These are phyloP conservation scores for Exophiala oligosperma DNA, from an alignment of 2,329 filamentous ascomycete genomes.

Conservation along the genomic window DNA sequence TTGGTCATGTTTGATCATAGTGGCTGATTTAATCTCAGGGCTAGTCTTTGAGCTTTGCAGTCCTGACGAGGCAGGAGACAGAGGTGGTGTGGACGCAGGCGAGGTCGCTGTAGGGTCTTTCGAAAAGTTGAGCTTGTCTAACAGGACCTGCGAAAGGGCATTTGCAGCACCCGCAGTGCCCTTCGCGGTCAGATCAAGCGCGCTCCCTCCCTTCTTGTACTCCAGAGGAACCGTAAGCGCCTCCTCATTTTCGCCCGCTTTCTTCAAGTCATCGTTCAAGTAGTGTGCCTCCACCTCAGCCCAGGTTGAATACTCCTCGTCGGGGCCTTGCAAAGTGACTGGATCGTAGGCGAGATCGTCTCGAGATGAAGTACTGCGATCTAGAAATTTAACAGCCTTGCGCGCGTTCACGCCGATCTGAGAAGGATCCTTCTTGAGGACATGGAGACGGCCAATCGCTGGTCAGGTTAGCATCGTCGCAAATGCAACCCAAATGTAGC, in stretches of 20 bases:
- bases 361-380: conserved; percentile 50
- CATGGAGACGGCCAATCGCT: conserved; percentile 49
- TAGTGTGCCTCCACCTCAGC: conserved; percentile 46
- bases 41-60: conserved; percentile 45
- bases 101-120: conserved; percentile 41
- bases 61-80: conserved; percentile 45
- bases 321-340: conserved; percentile 49
- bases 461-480: conserved; percentile 17
- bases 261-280: conserved; percentile 39
- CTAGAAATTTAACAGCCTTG: conserved; percentile 53
- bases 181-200: conserved; percentile 25
- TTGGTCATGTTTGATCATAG: conserved; percentile 21
- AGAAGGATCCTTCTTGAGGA: conserved; percentile 46
- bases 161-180: conserved; percentile 27
- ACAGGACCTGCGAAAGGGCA: conserved; percentile 48
- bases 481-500: conserved; percentile 2
- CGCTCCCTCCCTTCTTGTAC: conserved; percentile 14
- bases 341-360: conserved; percentile 44
- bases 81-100: conserved; percentile 42
- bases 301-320: conserved; percentile 50
- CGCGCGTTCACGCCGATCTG: conserved; percentile 52
- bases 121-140: conserved; percentile 50
- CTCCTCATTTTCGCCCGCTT: conserved; percentile 13
- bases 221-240: conserved; percentile 1
- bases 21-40: conserved; percentile 39